Base-by-base conservation (phyloP, 805 yeast genomes). In the Barnettozyma botsteinii region DNA sequence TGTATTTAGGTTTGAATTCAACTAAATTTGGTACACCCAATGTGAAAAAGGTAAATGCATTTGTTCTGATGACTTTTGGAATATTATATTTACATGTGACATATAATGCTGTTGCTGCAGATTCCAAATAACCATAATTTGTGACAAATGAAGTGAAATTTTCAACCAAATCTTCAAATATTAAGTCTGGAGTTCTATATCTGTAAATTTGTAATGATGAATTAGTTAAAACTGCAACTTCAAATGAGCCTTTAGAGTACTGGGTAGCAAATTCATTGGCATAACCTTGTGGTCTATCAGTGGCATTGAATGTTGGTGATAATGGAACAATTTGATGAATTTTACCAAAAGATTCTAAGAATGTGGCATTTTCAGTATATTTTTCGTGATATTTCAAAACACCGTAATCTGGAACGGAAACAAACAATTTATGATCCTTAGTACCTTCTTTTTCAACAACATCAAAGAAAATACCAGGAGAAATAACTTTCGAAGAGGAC, bases 211-310 rank as follows among this genome's bases (percentile, higher is more conserved):
- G 81, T 27, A 91, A 75, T 2, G 95, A 88, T 15, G 77, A 74
- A 51, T 75, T 77, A 2, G 98, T 89, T 52, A 93, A 66, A 1
- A 91, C 79, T 1, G 95, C 96, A 55, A 89, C 73, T 52, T 77
- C 78, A 33, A 84, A 72, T 0, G 85, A 78, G 15, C 71, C 68
- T 15, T 74, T 62, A 14, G 79, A 74, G 55, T 86, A 91, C 53
- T 89, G 97, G 7, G 91, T 79, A 1, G 96, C 95, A 60, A 85
- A 78, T 43, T 79, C 79, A 57, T 91, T 89, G 9, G 87, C 85
- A 56, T 80, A 86, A 3, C 96, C 96, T 50, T 70, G 76, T 17
- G 95, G 95, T 33, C 76, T 76, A 31, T 75, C 64, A 0, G 91
- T 73, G 2, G 94, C 86, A 53, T 76, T 74, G 69, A 81, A 81